These are phyloP conservation scores for Suhomyces terraborum DNA, from an alignment of 1,139 yeast genomes.

Conservation along the genomic window DNA sequence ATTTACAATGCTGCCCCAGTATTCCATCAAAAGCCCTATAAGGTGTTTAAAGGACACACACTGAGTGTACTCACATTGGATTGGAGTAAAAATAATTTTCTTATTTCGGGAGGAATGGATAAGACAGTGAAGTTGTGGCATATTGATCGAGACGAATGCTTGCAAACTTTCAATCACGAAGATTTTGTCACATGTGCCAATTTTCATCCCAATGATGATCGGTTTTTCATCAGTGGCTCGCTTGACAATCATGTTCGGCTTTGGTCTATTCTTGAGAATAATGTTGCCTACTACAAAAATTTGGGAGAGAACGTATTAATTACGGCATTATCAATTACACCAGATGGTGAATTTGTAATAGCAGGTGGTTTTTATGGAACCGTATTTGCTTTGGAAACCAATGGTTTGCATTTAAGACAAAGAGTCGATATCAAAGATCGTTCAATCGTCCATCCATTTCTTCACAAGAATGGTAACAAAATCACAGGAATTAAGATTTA, in stretches of 20 bases:
- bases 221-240: slow-evolving; percentile 84
- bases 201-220: slow-evolving; percentile 85
- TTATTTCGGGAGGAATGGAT: slow-evolving; percentile 84
- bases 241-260: slow-evolving; percentile 75
- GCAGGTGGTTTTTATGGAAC: slow-evolving; percentile 86
- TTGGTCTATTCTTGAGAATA: slow-evolving; percentile 77
- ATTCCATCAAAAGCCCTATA: slow-evolving; percentile 68
- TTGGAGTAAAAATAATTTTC: slow-evolving; percentile 87
- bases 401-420: slow-evolving; percentile 57
- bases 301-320: slow-evolving; percentile 60
- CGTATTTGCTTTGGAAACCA: slow-evolving; percentile 61
- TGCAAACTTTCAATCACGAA: slow-evolving; percentile 68
- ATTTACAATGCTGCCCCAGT: slow-evolving; percentile 66
- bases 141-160: slow-evolving; percentile 61
- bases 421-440: slow-evolving; percentile 54
- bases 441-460: slow-evolving; percentile 30
- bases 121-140: slow-evolving; percentile 86
- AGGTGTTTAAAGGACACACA: slow-evolving; percentile 66
- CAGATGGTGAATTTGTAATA: slow-evolving; percentile 64
- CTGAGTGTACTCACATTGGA: slow-evolving; percentile 71
- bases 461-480: slow-evolving; percentile 36
- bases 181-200: slow-evolving; percentile 83
- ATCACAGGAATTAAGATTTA: slow-evolving; percentile 45
- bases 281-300: slow-evolving; percentile 36
- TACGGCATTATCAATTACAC: slow-evolving; percentile 71